A percentile compares a stretch with the other conserved stretches of the same genome.
Conservation (phyloP, 1,284 basidiomycete genomes). For the Uromyces viciae-fabae region DNA sequence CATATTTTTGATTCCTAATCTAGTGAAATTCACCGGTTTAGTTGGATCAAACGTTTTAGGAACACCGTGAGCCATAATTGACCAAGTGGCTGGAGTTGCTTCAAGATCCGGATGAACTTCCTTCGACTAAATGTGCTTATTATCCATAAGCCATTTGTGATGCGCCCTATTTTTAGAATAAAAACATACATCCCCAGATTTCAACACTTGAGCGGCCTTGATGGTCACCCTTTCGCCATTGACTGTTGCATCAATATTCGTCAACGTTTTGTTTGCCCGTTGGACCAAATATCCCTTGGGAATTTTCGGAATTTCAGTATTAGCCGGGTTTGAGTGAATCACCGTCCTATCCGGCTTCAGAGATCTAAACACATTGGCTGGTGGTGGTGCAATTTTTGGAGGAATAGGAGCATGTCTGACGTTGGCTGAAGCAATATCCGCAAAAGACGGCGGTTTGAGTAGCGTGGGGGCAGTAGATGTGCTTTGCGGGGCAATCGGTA, state of each 20-base stretch:
- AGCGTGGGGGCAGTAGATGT: too few species aligned
- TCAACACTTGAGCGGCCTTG: neutral
- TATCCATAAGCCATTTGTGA: conserved; percentile 6
- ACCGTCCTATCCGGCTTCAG: neutral
- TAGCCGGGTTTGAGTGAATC: neutral
- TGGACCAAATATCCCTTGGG: neutral
- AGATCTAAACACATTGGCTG: neutral
- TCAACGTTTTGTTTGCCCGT: neutral
- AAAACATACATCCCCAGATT: neutral
- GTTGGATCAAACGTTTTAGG: neutral
- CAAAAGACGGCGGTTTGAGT: too few species aligned
- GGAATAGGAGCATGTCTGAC: too few species aligned
- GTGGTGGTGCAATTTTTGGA: neutral
- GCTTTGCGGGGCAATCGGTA: too few species aligned
- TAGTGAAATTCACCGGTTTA: neutral
- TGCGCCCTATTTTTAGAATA: neutral
- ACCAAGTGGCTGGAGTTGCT: neutral
- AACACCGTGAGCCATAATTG: neutral
- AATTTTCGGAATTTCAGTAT: neutral
- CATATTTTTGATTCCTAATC: neutral
- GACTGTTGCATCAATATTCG: neutral
- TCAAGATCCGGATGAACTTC: neutral
- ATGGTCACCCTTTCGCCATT: neutral
- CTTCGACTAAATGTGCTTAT: neutral
- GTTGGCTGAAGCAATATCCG: too few species aligned